Base-by-base conservation (phyloP, 306 rosid species). In the Cicer yamashitae region DNA sequence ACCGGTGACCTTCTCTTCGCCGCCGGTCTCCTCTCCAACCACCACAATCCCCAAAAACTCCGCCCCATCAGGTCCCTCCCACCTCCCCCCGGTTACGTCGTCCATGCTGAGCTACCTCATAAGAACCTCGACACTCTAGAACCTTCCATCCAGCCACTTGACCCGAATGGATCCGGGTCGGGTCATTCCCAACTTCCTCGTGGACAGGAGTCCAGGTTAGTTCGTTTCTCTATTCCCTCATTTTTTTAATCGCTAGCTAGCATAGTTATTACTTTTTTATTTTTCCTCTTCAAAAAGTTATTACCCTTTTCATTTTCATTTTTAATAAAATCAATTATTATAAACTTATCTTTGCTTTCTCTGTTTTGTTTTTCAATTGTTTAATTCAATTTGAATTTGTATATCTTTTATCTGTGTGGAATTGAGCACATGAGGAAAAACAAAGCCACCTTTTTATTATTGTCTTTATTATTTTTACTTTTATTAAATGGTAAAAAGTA, bases 41-140 rank as follows among this genome's bases (percentile, higher is more conserved):
- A 71, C 87, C 91, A 17, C 68, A 81, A 75, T 57, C 84, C 84
- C n/a, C 96, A 89, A 82, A 94, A 91, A 76, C 98, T 94, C 76
- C 96, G 92, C 10, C 96, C 98, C 8, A 87, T 91, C 67, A 77
- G 98, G 75, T 74, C 84, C 54, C 0, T 54, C 76, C 66, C 71
- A 18, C 30, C 43, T 34, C 72, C 34, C 8, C 51, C 67, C 34
- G 7, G 14, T 47, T n/a, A 14, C 65, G 46, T 1, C 14, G 43
- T 34, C 63, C 34, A 46, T 47, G 17, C 9, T 48, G 60, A 62
- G 7, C 11, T 62, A 10, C 10, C 43, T 48, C 46, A 44, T 40
- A 30, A 30, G 5, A 60, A 12, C 57, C 57, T 34, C 34, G 7
- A 8, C 20, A 14, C 65, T 53, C 79, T 4, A 3, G 76, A 63